phyloP scores from a whole-genome alignment of 192 early-diverging fungal genomes.

The Podila minutissima region DNA sequence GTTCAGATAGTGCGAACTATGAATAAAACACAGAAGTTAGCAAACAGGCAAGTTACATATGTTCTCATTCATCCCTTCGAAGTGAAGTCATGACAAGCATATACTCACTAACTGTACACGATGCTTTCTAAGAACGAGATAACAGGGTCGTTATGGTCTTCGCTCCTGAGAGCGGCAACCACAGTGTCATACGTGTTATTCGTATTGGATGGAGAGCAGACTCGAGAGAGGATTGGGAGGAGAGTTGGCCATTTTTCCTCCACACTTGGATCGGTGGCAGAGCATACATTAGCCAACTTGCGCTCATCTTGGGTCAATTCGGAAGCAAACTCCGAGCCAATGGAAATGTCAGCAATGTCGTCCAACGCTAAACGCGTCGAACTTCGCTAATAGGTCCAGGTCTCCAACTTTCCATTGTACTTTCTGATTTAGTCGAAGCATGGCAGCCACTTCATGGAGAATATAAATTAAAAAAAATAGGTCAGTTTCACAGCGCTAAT shows the following conservation, averaged over 20 bases:
- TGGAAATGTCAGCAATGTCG: not conserved
- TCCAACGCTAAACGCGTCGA: not conserved
- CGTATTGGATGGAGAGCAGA: not conserved
- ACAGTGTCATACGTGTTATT: not conserved
- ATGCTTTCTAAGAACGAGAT: not conserved
- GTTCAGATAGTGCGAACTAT: constrained; percentile 8
- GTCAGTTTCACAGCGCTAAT: not conserved
- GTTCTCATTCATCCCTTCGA: not conserved
- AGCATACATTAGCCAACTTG: not conserved
- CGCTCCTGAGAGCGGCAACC: not conserved
- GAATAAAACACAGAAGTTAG: not conserved
- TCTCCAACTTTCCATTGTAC: not conserved
- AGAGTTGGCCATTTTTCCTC: not conserved
- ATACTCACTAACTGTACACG: not conserved
- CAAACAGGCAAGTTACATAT: not conserved
- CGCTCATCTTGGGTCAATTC: not conserved
- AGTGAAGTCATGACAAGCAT: not conserved
- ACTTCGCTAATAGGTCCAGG: not conserved
- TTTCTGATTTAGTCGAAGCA: not conserved
- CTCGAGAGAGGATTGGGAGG: not conserved
- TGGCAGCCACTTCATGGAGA: not conserved
- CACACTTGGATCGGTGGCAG: not conserved
- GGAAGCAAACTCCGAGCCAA: not conserved
- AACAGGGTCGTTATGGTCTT: not conserved
- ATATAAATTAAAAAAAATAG: not conserved